phyloP scores from a whole-genome alignment of 805 yeast species.

The Zygoascus ofunaensis region DNA sequence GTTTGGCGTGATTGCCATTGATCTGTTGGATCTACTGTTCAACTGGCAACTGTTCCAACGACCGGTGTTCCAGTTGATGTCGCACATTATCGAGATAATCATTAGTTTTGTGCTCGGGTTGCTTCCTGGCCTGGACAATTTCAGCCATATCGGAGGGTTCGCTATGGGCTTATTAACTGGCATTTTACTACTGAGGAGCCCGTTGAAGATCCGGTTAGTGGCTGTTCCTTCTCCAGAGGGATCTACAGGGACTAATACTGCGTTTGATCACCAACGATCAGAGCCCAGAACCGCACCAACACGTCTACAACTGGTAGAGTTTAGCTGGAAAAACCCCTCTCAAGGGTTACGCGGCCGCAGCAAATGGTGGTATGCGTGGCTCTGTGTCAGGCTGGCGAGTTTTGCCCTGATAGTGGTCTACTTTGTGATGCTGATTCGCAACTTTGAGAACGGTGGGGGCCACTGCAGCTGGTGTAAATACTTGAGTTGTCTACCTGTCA shows the following conservation, averaged over 20 bases:
- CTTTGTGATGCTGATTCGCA: conserved; percentile 40
- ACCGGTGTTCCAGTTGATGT: conserved; percentile 38
- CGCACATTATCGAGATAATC: conserved; percentile 48
- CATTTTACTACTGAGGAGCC: conserved; percentile 45
- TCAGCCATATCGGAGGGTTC: conserved; percentile 69
- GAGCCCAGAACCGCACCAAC: no score
- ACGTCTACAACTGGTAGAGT: conserved; percentile 16
- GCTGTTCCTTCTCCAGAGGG: conserved; percentile 6
- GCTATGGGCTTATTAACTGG: conserved; percentile 49
- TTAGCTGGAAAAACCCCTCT: conserved; percentile 18
- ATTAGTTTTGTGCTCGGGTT: conserved; percentile 55
- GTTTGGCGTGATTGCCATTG: conserved; percentile 59
- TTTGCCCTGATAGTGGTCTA: conserved; percentile 41
- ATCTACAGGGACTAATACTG: neutral
- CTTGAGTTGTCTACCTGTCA: conserved; percentile 58
- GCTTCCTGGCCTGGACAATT: conserved; percentile 66
- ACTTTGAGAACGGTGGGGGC: conserved; percentile 39
- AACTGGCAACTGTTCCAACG: conserved; percentile 41
- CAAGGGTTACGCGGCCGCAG: conserved; percentile 19
- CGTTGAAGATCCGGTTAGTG: conserved; percentile 24
- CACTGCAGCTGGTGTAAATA: conserved; percentile 67
- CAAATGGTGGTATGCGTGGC: conserved; percentile 42
- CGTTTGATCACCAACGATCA: no score
- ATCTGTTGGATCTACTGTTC: conserved; percentile 44
- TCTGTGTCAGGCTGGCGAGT: conserved; percentile 37